Base-by-base conservation (phyloP, 1,139 yeast genomes). In the Debaryomycetaceae sp. region DNA sequence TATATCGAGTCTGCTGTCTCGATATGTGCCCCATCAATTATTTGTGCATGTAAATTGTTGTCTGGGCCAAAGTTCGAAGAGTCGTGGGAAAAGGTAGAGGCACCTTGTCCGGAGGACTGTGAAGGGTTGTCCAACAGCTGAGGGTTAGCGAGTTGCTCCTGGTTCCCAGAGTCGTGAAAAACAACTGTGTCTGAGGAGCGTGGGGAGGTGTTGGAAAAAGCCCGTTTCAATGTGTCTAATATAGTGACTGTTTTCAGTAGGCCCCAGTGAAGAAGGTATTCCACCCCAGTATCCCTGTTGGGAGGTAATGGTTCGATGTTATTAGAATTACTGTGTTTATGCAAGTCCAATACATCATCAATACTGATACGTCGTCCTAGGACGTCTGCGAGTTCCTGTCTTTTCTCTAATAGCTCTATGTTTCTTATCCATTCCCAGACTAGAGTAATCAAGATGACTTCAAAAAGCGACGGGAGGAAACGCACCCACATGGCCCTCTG, bases 371-470 rank as follows among this genome's bases (percentile, higher is more conserved):
- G 52, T 52, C 81, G 63, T 2, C 81, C 81, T 34, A 76, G 56
- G 11, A 76, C 72, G 1, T 77, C 76, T 55, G 63, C 63, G 35
- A 73, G 56, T 44, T 76, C 81, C 31, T 57, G 54, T 30, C 67
- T 54, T 44, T 67, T 62, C 43, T 75, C 79, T 35, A 75, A 51
- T 17, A 65, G 55, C 40, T 67, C 56, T 18, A 75, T 73, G 38
- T 70, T 67, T 45, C 59, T 67, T 6, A 74, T 51, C 81, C 81
- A 76, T 54, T 76, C 81, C 81, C 81, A 76, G 1, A 72, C 56
- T 1, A 67, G 60, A 3, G 76, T 65, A 13, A 73, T 53, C 9
- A 70, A 47, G 22, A 69, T 63, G 18, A 73, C 56, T 39, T 72
- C 72, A 5, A 73, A 39, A 35, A 74, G 56, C 24, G 49, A 50